A percentile compares a stretch with the other conserved stretches of the same genome.
Conservation (phyloP, 2,329 filamentous ascomycete species). For the Penicillium thymicola region DNA sequence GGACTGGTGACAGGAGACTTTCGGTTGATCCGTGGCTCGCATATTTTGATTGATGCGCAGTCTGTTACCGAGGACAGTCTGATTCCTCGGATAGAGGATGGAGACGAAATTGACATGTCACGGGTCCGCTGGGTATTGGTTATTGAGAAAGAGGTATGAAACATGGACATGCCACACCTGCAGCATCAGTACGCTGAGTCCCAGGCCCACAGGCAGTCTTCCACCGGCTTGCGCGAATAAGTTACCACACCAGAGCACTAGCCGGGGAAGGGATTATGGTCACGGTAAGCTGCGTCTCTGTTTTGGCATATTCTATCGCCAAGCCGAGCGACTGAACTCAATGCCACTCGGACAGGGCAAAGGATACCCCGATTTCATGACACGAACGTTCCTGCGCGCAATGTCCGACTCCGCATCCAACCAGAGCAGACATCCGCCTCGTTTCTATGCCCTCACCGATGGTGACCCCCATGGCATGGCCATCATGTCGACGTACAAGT, state of each 20-base stretch:
- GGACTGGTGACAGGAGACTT: constrained; percentile 42
- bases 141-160: constrained; percentile 61
- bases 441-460: constrained; percentile 56
- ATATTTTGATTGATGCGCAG: constrained; percentile 40
- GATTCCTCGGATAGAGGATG: constrained; percentile 48
- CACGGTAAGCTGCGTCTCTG: constrained; percentile 46
- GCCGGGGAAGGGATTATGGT: constrained; percentile 52
- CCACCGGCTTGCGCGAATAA: constrained; percentile 51
- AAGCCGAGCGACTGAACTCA: not conserved
- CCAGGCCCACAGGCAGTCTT: constrained; percentile 54
- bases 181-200: not conserved
- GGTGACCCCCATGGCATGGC: constrained; percentile 61
- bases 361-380: constrained; percentile 62
- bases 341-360: constrained; percentile 48
- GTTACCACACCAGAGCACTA: constrained; percentile 43
- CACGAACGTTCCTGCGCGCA: constrained; percentile 52
- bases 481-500: constrained; percentile 62
- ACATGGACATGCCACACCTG: not conserved
- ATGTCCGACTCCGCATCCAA: constrained; percentile 37
- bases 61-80: constrained; percentile 46
- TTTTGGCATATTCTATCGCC: too few species aligned
- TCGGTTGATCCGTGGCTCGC: constrained; percentile 22
- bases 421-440: constrained; percentile 27
- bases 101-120: constrained; percentile 46
- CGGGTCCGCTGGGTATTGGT: constrained; percentile 58